Conservation (phyloP, 768 basidiomycete genomes). For the Calocybe gangraenosa region DNA sequence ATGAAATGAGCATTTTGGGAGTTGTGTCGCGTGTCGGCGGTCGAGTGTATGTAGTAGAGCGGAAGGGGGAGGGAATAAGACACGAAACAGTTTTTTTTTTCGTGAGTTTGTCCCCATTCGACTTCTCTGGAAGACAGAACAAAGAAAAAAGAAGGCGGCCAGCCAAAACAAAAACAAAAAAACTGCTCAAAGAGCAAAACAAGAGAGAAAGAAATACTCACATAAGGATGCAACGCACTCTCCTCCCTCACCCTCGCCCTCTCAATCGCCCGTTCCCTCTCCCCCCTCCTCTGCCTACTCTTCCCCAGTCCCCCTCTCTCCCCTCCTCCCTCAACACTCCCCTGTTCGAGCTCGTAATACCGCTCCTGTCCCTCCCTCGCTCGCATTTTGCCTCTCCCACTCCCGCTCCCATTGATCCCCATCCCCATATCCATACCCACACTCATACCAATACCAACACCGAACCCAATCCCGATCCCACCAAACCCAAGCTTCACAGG, state of each 20-base stretch:
- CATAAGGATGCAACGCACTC: constrained; percentile 14
- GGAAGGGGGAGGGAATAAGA: too few relatives aligned
- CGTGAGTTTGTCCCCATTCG: too few relatives aligned
- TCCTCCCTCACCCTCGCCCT: constrained; percentile 8
- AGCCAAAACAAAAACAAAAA: too few relatives aligned
- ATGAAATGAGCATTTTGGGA: too few relatives aligned
- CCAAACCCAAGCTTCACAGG: neutral
- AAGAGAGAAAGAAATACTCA: constrained; percentile 4
- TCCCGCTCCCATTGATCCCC: constrained; percentile 7
- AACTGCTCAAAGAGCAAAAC: too few relatives aligned
- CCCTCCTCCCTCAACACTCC: constrained; percentile 1
- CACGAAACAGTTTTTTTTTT: too few relatives aligned
- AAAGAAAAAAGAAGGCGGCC: too few relatives aligned
- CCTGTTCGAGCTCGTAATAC: neutral
- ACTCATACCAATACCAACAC: neutral
- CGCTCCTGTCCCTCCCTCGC: neutral
- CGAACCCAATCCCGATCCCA: neutral
- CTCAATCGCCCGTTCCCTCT: constrained; percentile 2
- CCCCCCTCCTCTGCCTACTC: constrained; percentile 4
- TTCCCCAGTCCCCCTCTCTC: constrained; percentile 4
- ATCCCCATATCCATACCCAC: too few relatives aligned
- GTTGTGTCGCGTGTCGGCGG: too few relatives aligned
- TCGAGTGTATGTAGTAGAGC: too few relatives aligned
- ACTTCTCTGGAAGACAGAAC: too few relatives aligned
- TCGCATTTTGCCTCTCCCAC: constrained; percentile 7